These are phyloP conservation scores for Fonsecaea erecta DNA, from an alignment of 2,329 filamentous ascomycete genomes.

Conservation along the genomic window DNA sequence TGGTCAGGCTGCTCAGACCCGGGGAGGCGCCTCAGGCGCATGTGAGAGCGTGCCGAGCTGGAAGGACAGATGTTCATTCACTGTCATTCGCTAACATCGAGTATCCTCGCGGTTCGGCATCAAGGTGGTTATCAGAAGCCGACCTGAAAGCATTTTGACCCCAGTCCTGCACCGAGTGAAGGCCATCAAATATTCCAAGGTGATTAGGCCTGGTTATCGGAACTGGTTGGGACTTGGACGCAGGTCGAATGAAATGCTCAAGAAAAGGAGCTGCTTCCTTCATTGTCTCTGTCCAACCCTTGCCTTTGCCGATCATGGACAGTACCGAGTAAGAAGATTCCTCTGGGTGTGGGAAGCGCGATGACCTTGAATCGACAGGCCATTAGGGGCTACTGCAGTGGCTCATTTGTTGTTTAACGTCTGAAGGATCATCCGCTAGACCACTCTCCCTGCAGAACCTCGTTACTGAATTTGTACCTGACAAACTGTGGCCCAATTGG, in stretches of 20 bases:
- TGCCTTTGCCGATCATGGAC: neutral
- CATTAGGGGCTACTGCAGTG: no score
- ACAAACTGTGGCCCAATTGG: neutral
- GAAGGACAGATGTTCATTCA: neutral
- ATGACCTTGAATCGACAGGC: no score
- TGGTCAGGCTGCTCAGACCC: neutral
- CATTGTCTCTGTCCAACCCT: neutral
- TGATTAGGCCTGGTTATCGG: neutral
- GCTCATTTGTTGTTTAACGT: neutral
- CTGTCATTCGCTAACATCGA: neutral
- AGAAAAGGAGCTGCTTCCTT: neutral
- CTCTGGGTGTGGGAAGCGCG: neutral
- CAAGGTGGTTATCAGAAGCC: neutral
- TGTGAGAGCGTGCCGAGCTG: neutral
- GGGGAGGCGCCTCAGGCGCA: neutral
- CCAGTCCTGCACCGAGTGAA: neutral
- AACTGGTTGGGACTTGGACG: neutral
- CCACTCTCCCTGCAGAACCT: neutral
- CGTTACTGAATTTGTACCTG: neutral
- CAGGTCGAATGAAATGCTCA: neutral
- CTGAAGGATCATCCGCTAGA: neutral
- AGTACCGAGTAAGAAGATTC: neutral
- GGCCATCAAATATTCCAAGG: neutral
- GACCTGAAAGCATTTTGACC: neutral
- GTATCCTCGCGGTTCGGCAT: no score